Evolutionary conservation across 2,329 filamentous ascomycete genomes (phyloP).

Genomic region (Exophiala dermatitidis): DNA sequence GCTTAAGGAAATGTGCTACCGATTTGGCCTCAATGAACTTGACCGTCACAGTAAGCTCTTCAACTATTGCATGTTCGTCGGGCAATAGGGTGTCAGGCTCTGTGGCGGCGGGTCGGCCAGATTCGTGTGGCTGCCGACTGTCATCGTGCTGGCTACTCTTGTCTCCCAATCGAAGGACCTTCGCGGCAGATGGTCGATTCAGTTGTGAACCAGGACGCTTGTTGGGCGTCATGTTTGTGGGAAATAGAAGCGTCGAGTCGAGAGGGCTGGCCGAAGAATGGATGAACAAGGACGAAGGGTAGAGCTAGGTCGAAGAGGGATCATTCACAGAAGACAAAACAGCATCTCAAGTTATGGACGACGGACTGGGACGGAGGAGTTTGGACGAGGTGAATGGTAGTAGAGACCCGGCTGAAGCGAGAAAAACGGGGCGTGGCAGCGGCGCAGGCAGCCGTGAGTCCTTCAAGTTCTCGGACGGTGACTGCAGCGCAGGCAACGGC

Average conservation of each 20-base stretch:
- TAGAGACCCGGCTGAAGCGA: too few species aligned
- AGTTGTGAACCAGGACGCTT: not conserved
- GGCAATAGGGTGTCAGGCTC: not conserved
- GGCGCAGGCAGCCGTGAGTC: not conserved
- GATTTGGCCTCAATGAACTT: too few species aligned
- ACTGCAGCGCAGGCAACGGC: not conserved
- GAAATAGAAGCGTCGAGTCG: not conserved
- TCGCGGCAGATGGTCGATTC: not conserved
- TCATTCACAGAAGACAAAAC: too few species aligned
- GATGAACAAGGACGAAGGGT: not conserved
- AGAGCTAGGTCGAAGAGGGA: too few species aligned
- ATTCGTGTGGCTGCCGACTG: too few species aligned
- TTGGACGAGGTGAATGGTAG: too few species aligned
- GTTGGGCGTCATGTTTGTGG: not conserved
- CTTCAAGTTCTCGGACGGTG: not conserved
- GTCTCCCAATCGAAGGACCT: not conserved
- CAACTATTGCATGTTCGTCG: too few species aligned
- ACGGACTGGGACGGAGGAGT: too few species aligned
- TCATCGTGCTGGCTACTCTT: not conserved
- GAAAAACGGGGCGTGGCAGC: not conserved
- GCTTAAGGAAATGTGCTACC: too few species aligned
- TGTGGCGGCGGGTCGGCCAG: not conserved
- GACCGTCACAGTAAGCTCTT: too few species aligned
- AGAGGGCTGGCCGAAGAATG: not conserved
- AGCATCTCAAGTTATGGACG: too few species aligned